Evolutionary conservation across 1,284 basidiomycete species (phyloP), one percentile per base, ranked within the genome.

Genomic region (Neonothopanus nambi): DNA sequence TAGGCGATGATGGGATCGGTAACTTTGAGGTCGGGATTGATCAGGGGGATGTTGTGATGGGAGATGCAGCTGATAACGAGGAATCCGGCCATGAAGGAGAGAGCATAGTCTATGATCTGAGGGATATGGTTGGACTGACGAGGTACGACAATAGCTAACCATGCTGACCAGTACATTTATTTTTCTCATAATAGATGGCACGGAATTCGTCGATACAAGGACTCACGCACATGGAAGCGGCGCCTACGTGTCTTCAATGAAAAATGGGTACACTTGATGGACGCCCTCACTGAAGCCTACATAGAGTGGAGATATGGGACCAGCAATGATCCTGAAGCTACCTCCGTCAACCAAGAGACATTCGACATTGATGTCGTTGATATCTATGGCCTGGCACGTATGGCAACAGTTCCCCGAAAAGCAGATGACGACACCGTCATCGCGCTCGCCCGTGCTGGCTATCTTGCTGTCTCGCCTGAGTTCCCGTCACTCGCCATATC

Each of bases 301-400:
- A 30, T 50, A 9, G 4, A 17, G 12, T 50, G 48, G 39, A 50
- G 41, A 35, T 50, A 50, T 20, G 7, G 17, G 28, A 42, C 18
- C 23, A 11, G 9, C 15, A 11, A 17, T 3, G 5, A 30, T 15
- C n/a, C 26, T 6, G 5, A 12, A 12, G 7, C 30, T 36, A 35
- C 45, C 20, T 28, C 20, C 23, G 20, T 7, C 18, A 24, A 33
- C 15, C 3, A 5, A 5, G 21, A 9, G 4, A 26, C 26, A 9
- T 50, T 50, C 24, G 18, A 28, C 20, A 50, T 50, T 24, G 18
- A 42, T 5, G 21, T 50, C 7, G 11, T 50, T 15, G 48, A 50
- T 20, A 15, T 50, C 7, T 23, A 50, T 21, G n/a, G 4, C 2
- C 24, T 18, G 5, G 26, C 2, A 2, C 8, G 28, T 17, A 15